A percentile compares a stretch with the other conserved stretches of the same genome.
phyloP scores from a whole-genome alignment of 108 stramenopile species.

The Nitzschia sp. region DNA sequence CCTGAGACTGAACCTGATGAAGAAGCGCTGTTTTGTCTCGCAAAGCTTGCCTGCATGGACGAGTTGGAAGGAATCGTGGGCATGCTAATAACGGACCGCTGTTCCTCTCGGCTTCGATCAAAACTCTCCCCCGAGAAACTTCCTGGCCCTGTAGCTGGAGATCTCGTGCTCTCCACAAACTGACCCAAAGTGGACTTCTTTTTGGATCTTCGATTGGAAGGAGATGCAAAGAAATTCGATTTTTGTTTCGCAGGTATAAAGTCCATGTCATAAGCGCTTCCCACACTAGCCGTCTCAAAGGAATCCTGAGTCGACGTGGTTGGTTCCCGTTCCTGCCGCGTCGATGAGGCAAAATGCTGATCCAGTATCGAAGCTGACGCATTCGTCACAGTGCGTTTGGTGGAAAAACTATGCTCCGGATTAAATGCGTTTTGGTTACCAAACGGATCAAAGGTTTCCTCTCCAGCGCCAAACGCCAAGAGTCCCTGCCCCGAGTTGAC shows the following conservation, averaged over 20 bases:
- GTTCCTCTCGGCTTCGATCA: slow-evolving; percentile 7
- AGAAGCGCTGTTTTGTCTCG: neutral
- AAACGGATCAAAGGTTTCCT: slow-evolving; percentile 24
- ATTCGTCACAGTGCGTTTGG: slow-evolving; percentile 3
- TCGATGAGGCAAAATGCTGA: slow-evolving; percentile 6
- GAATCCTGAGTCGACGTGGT: slow-evolving; percentile 23
- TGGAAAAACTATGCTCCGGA: neutral
- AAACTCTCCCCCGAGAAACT: slow-evolving; percentile 10
- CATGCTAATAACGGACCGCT: slow-evolving; percentile 21
- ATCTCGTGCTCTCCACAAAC: slow-evolving; percentile 9
- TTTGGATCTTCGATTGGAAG: neutral
- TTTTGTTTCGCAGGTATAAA: slow-evolving; percentile 3
- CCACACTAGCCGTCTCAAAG: slow-evolving; percentile 18
- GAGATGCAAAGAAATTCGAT: neutral
- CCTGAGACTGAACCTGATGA: neutral
- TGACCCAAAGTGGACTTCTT: slow-evolving; percentile 10
- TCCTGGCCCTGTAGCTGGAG: neutral
- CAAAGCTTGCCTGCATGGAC: slow-evolving; percentile 42
- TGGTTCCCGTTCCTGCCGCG: slow-evolving; percentile 1
- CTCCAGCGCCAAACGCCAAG: neutral
- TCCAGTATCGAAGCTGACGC: slow-evolving; percentile 3
- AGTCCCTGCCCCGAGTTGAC: neutral
- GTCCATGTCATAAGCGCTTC: slow-evolving; percentile 28
- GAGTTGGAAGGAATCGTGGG: slow-evolving; percentile 46
- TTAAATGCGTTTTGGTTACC: neutral